Conservation (phyloP, 2,329 filamentous ascomycete species). For the Bertia moriformis region DNA sequence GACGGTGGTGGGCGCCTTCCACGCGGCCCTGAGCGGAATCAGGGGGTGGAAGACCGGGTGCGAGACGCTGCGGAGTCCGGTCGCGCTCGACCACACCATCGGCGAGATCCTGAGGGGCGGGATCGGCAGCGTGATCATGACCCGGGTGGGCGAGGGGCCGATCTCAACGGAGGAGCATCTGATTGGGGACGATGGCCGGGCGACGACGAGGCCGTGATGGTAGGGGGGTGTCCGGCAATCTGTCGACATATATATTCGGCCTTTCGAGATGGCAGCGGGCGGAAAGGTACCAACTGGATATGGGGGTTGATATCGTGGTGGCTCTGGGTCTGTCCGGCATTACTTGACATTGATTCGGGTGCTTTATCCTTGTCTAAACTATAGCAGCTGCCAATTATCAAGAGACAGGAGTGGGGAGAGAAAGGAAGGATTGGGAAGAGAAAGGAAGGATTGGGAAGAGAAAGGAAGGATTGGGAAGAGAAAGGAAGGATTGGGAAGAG, state of each 20-base stretch:
- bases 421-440: too few relatives aligned
- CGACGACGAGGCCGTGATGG: conserved; percentile 4
- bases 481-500: too few relatives aligned
- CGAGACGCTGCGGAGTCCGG: conserved; percentile 31
- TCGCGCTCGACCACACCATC: conserved; percentile 50
- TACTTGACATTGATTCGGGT: not conserved
- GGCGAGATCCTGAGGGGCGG: conserved; percentile 58
- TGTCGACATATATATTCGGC: not conserved
- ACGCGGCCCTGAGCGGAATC: conserved; percentile 45
- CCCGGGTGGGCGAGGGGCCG: conserved; percentile 80
- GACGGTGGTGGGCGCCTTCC: conserved; percentile 65
- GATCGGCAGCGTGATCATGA: conserved; percentile 79
- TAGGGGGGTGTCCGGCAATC: not conserved
- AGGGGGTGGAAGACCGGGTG: conserved; percentile 57
- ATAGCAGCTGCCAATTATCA: too few relatives aligned
- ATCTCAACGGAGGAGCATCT: conserved; percentile 65
- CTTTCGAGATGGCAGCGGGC: too few relatives aligned
- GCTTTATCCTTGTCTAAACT: not conserved
- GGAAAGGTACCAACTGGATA: too few relatives aligned
- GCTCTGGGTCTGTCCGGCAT: not conserved
- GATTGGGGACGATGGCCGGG: conserved; percentile 50
- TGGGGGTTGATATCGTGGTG: too few relatives aligned
- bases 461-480: too few relatives aligned
- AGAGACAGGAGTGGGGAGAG: too few relatives aligned
- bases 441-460: too few relatives aligned